phyloP scores from a whole-genome alignment of 345 rosid species.

The Moricandia moricandioides region DNA sequence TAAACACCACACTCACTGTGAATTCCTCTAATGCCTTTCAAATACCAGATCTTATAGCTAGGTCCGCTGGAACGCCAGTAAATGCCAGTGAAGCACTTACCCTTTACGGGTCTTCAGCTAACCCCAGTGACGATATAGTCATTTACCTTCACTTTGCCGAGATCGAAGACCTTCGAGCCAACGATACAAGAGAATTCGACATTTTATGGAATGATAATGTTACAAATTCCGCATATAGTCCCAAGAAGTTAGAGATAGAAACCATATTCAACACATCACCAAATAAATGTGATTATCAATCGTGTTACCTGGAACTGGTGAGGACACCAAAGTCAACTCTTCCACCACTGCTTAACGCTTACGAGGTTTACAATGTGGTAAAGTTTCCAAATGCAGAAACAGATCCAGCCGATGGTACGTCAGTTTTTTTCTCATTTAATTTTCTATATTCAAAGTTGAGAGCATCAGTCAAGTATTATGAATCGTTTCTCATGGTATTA shows the following conservation, averaged over 20 bases:
- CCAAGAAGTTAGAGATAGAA: not conserved
- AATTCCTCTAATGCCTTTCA: not conserved
- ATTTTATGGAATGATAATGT: not conserved
- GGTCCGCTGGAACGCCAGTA: no score
- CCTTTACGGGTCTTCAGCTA: no score
- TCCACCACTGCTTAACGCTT: not conserved
- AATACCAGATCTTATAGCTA: not conserved
- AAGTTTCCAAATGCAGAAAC: not conserved
- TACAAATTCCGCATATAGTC: not conserved
- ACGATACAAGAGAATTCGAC: not conserved
- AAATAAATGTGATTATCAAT: not conserved
- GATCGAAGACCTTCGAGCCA: not conserved
- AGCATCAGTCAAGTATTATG: not conserved
- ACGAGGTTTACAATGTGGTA: not conserved
- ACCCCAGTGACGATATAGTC: not conserved
- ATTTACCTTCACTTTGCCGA: not conserved
- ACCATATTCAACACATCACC: not conserved
- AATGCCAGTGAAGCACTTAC: no score
- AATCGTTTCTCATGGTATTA: not conserved
- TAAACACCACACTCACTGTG: not conserved
- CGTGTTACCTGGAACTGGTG: not conserved
- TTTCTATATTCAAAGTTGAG: no score
- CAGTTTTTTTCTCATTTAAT: not conserved
- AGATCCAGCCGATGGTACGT: not conserved
- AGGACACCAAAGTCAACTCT: not conserved